These are phyloP conservation scores for Microsporum canis DNA, from an alignment of 2,329 filamentous ascomycete species.

Conservation along the genomic window DNA sequence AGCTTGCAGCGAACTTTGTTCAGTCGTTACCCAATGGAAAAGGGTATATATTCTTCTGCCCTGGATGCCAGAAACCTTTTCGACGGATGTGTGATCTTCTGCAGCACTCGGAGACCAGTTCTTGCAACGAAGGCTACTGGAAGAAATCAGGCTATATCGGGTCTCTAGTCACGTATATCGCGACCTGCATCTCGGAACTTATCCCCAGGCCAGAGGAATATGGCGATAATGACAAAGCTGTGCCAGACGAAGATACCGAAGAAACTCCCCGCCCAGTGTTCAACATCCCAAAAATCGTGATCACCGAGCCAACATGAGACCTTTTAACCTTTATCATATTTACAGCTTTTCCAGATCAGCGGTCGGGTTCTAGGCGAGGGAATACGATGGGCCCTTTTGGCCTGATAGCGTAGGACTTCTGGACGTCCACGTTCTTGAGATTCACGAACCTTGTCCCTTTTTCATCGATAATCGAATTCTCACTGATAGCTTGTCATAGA, in stretches of 20 bases:
- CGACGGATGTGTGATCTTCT: constrained; percentile 16
- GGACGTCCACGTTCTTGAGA: neutral
- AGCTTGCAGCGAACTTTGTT: constrained; percentile 10
- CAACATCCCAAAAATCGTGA: neutral
- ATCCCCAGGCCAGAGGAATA: neutral
- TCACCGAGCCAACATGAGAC: neutral
- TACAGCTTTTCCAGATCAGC: neutral
- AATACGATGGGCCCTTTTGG: neutral
- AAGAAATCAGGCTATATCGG: constrained; percentile 9
- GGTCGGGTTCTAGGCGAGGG: neutral
- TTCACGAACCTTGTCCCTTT: neutral
- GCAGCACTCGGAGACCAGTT: constrained; percentile 16
- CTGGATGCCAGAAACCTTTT: constrained; percentile 13
- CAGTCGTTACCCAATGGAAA: neutral
- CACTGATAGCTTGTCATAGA: too few relatives aligned
- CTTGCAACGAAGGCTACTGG: constrained; percentile 14
- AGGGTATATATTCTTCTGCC: constrained; percentile 12
- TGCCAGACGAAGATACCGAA: neutral
- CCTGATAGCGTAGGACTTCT: neutral
- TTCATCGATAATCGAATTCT: neutral
- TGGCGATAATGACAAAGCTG: neutral
- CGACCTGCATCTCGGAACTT: constrained; percentile 1
- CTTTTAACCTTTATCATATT: neutral
- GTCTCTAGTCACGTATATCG: constrained; percentile 13
- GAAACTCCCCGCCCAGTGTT: neutral